phyloP scores from a whole-genome alignment of 495 filamentous ascomycete genomes.

The Neurospora discreta region DNA sequence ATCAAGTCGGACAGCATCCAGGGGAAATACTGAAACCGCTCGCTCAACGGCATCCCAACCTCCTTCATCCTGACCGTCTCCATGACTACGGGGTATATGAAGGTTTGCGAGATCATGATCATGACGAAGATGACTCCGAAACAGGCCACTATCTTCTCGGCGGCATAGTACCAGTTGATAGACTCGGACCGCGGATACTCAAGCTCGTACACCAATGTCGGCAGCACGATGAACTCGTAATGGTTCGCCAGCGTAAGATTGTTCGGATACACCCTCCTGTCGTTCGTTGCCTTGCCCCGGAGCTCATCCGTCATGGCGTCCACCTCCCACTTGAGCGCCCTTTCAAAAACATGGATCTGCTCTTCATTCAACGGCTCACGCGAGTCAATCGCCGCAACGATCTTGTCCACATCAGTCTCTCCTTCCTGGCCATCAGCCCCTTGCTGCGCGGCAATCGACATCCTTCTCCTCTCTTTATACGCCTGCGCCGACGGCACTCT shows the following conservation, averaged over 20 bases:
- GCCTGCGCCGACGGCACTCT: constrained; percentile 24
- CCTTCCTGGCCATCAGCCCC: constrained; percentile 8
- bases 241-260: constrained; percentile 58
- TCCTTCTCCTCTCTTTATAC: constrained; percentile 24
- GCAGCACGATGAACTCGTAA: constrained; percentile 59
- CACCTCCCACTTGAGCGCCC: constrained; percentile 50
- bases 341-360: constrained; percentile 48
- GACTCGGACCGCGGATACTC: constrained; percentile 58
- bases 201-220: constrained; percentile 67
- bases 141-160: constrained; percentile 54
- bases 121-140: constrained; percentile 59
- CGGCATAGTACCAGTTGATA: constrained; percentile 62
- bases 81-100: constrained; percentile 56
- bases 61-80: constrained; percentile 53
- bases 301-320: constrained; percentile 52
- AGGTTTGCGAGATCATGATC: constrained; percentile 45
- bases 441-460: constrained; percentile 25
- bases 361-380: constrained; percentile 44
- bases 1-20: constrained; percentile 58
- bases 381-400: constrained; percentile 44
- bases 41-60: constrained; percentile 42
- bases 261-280: constrained; percentile 43
- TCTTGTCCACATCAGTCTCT: constrained; percentile 37
- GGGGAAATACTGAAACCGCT: constrained; percentile 54
- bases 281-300: constrained; percentile 39